Evolutionary conservation across 140 eudicot genomes (phyloP), one percentile per base, ranked within the genome.

Genomic region (Senecio squalidus): DNA sequence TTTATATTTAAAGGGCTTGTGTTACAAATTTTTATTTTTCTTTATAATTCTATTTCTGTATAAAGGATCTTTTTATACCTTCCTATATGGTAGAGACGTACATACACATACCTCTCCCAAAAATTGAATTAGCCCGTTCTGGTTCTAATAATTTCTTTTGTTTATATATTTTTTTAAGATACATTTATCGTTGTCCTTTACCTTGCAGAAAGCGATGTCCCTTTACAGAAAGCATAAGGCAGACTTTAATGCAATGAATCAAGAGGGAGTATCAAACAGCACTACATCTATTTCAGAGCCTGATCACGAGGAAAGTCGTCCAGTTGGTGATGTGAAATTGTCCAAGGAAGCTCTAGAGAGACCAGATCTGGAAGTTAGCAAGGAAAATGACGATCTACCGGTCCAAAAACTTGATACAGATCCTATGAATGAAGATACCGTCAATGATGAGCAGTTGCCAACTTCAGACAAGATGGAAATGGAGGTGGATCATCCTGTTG

Each of bases 121-220:
- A 48, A 23, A 21, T 6, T 2, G 9, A 11, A 49, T 24, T 25
- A 49, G 33, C 33, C 56, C 2, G 28, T 49, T 24, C 56, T 46
- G 23, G 27, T 45, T 39, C 13, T 13, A n/a, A n/a, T n/a, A n/a
- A n/a, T n/a, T n/a, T n/a, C n/a, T 51, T 36, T 36, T 34, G 39
- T 34, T 34, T 10, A 9, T 10, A 13, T 36, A 17, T n/a, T 1
- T 22, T 33, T 23, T 15, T 48, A 10, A 29, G 46, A 62, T 22
- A 17, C 38, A 31, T 28, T 33, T 14, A 18, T 52, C 11, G 1
- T 9, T 49, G 38, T 33, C 26, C 20, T 23, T 62, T 16, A 24
- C 13, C 40, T 56, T 82, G 74, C 94, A 91, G 96, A 83, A 81
- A 78, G 89, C 96, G 47, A 76, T 86, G 80, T 66, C 83, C 28